Percentiles rank a stretch among this genome's conserved stretches.
Evolutionary conservation across 78 protist genomes (phyloP).

Genomic region (Dictyostelium intermedium): DNA sequence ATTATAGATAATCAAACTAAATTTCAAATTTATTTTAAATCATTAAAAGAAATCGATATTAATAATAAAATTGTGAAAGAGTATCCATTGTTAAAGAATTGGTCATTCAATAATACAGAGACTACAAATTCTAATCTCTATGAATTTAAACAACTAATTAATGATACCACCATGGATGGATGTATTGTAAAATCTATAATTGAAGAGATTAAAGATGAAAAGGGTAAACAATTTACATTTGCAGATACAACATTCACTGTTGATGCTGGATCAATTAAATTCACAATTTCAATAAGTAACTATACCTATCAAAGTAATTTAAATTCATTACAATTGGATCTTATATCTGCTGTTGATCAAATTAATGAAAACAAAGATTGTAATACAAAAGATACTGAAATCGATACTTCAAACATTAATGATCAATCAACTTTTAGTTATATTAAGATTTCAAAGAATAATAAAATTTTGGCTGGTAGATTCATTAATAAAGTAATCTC

Average conservation of each 20-base stretch:
- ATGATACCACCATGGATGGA: neutral
- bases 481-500: neutral
- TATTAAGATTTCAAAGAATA: neutral
- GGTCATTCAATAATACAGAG: neutral
- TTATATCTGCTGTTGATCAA: neutral
- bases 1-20: neutral
- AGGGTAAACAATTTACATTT: neutral
- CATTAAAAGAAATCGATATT: neutral
- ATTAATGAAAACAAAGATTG: neutral
- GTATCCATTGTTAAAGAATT: neutral
- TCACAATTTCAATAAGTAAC: neutral
- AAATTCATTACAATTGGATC: neutral
- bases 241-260: neutral
- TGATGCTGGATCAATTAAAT: neutral
- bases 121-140: neutral
- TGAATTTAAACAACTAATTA: neutral
- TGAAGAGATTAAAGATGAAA: neutral
- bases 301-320: neutral
- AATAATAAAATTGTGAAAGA: neutral
- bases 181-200: neutral
- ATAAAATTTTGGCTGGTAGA: neutral
- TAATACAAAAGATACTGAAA: neutral
- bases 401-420: neutral
- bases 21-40: constrained; percentile 1
- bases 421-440: neutral